A percentile compares a stretch with the other conserved stretches of the same genome.
These are phyloP conservation scores for Metschnikowia bowlesiae DNA, from an alignment of 805 yeast species.

Conservation along the genomic window DNA sequence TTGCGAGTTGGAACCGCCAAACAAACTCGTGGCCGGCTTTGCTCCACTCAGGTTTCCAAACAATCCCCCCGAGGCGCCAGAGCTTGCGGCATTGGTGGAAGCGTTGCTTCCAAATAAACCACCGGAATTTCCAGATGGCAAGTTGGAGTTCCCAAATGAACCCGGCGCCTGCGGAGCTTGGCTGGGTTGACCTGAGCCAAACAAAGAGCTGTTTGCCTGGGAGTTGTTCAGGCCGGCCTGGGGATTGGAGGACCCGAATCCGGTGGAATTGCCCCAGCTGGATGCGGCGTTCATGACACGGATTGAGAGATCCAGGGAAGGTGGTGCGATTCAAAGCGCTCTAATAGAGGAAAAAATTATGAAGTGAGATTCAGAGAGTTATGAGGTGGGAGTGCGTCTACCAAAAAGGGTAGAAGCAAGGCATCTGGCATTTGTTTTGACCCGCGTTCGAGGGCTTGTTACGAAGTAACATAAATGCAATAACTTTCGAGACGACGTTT, in stretches of 20 bases:
- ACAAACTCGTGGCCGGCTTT: neutral
- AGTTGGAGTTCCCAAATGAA: conserved; percentile 4
- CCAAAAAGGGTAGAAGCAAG: neutral
- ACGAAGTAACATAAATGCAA: too few relatives aligned
- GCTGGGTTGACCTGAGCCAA: neutral
- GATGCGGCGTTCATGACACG: conserved; percentile 12
- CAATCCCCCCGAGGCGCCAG: conserved; percentile 2
- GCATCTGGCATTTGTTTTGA: neutral
- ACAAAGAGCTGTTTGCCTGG: neutral
- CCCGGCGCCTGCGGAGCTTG: conserved; percentile 2
- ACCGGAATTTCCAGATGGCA: neutral
- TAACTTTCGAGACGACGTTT: too few relatives aligned
- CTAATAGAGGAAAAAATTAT: conserved; percentile 1
- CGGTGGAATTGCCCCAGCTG: conserved; percentile 15
- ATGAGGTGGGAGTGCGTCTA: neutral
- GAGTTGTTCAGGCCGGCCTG: conserved; percentile 1
- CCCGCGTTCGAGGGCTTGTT: too few relatives aligned
- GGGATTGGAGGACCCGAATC: conserved; percentile 8
- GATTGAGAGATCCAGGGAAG: neutral
- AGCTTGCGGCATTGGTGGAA: neutral
- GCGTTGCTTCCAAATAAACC: conserved; percentile 1
- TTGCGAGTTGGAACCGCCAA: conserved; percentile 1
- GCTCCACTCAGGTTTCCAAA: conserved; percentile 3
- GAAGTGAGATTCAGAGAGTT: neutral
- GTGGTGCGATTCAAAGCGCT: neutral